Evolutionary conservation across 495 filamentous ascomycete genomes (phyloP), one percentile per base, ranked within the genome.

Genomic region (Talaromyces stipitatus): DNA sequence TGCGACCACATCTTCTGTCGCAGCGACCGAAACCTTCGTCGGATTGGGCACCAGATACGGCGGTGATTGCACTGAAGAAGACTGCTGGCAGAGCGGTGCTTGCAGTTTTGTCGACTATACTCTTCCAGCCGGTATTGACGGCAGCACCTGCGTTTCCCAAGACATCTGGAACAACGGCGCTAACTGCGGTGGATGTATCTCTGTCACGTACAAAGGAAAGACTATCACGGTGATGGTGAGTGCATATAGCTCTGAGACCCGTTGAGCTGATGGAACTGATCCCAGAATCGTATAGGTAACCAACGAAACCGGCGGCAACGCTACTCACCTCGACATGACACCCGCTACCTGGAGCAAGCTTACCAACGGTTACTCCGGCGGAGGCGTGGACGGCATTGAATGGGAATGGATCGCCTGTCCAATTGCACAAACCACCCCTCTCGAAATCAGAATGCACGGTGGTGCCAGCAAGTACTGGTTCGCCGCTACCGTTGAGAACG

Each of bases 171-270:
- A 55, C 29, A 55, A 36, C 16, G 29, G 28, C n/a, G 29, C 18
- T 16, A 30, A 55, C 52, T 55, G 52, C 30, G 52, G 52, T 38
- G 52, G 52, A 10, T 55, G 52, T 38, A 38, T 55, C 29, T 55
- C 29, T 12, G 36, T 55, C 29, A 45, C 52, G 26, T 55, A 55
- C 22, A 38, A 38, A 24, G 52, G 52, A 18, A 55, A 55, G 29
- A 55, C 29, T 11, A 55, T 55, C 26, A 55, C 36, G 11, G 52
- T 38, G 11, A 55, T 55, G 52, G 29, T 55, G n/a, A n/a, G n/a
- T n/a, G n/a, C n/a, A n/a, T n/a, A n/a, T n/a, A n/a, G n/a, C n/a
- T n/a, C n/a, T n/a, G n/a, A n/a, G 12, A 33, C 30, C 30, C 30
- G 7, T 33, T 33, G 30, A 33, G n/a, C n/a, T n/a, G n/a, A n/a